Conservation (phyloP, 495 filamentous ascomycete genomes). For the Pseudoneurospora amorphoporcata region DNA sequence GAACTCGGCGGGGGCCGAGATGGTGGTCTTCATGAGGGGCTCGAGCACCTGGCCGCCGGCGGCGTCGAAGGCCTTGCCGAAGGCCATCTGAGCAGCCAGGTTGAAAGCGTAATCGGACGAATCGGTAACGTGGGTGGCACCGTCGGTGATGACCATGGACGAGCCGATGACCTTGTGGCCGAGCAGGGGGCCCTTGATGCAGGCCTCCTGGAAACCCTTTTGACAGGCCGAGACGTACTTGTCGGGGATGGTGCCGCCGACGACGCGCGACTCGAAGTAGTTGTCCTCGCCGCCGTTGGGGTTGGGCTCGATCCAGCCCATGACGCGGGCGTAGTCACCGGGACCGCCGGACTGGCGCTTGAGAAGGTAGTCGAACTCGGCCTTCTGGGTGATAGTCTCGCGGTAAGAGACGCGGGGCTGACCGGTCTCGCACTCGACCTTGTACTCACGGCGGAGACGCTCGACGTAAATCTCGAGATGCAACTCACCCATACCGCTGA, state of each 20-base stretch:
- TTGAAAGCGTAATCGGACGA: conserved; percentile 99
- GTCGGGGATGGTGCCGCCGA: conserved; percentile 85
- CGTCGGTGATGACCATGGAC: conserved; percentile 89
- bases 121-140: conserved; percentile 96
- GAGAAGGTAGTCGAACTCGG: conserved; percentile 84
- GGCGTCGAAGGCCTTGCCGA: conserved; percentile 83
- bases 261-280: conserved; percentile 74
- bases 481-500: conserved; percentile 96
- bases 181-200: conserved; percentile 81
- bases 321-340: conserved; percentile 90
- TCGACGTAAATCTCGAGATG: conserved; percentile 98
- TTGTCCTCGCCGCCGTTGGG: conserved; percentile 56
- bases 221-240: conserved; percentile 95
- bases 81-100: conserved; percentile 89
- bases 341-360: conserved; percentile 96
- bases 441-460: conserved; percentile 96
- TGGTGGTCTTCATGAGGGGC: conserved; percentile 95
- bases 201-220: conserved; percentile 83
- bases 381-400: conserved; percentile 71
- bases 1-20: conserved; percentile 94
- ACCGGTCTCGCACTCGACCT: conserved; percentile 88
- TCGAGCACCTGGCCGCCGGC: conserved; percentile 77
- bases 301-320: conserved; percentile 87
- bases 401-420: conserved; percentile 96
- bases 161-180: conserved; percentile 90